Conservation (phyloP, 2,329 filamentous ascomycete genomes). For the Didymella arachidicola region DNA sequence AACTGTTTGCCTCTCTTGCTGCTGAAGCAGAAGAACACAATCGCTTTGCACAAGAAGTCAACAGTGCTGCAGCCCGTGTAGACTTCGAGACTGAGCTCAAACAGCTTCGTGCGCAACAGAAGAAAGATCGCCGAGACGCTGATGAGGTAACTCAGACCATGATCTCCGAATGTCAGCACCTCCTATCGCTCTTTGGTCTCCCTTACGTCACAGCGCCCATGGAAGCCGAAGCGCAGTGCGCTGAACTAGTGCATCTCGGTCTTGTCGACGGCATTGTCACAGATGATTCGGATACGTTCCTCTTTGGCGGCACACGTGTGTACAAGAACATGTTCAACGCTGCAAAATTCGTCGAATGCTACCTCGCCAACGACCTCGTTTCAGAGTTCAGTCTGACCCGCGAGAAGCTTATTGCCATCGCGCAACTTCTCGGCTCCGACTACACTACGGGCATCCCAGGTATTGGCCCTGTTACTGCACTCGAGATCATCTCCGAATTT, state of each 20-base stretch:
- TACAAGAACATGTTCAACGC: conserved; percentile 99
- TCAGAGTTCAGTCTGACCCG: conserved; percentile 87
- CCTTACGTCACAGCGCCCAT: conserved; percentile 98
- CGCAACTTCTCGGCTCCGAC: conserved; percentile 90
- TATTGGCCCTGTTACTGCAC: conserved; percentile 90
- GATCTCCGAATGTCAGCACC: conserved; percentile 92
- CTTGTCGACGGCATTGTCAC: conserved; percentile 98
- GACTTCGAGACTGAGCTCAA: conserved; percentile 89
- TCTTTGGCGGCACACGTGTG: conserved; percentile 93
- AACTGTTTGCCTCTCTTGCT: conserved; percentile 84
- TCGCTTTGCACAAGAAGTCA: conserved; percentile 87
- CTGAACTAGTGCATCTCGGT: conserved; percentile 83
- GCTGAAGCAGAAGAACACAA: conserved; percentile 93
- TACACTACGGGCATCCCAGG: conserved; percentile 93
- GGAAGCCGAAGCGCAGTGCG: conserved; percentile 98
- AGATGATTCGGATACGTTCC: conserved; percentile 94
- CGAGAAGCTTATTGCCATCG: conserved; percentile 86
- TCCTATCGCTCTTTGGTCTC: conserved; percentile 88
- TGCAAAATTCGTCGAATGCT: conserved; percentile 97
- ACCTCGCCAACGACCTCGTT: conserved; percentile 82
- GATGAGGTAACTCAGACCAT: conserved; percentile 97
- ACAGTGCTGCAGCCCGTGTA: conserved; percentile 71
- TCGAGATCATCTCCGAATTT: conserved; percentile 95
- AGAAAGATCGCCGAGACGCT: conserved; percentile 92
- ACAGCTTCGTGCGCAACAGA: conserved; percentile 89